Base-by-base conservation (phyloP, 371 early-diverging fungal genomes). In the Dipsacomyces acuminosporus region DNA sequence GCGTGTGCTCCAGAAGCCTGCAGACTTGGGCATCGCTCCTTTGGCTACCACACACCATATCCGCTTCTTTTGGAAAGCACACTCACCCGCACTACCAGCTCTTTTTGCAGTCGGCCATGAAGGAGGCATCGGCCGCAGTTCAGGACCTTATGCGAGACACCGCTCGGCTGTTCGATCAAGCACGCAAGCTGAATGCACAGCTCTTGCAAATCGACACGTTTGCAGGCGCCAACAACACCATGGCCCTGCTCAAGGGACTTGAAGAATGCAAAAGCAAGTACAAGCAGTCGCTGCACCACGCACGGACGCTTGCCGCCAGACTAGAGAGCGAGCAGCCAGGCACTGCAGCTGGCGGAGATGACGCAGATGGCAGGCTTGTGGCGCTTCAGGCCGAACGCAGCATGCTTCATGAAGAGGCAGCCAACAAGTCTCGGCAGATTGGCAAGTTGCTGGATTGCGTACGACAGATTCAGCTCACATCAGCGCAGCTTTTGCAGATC, bases 91-190 rank as follows among this genome's bases (percentile, higher is more conserved):
- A n/a, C n/a, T n/a, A n/a, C n/a, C n/a, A n/a, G n/a, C n/a, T n/a
- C n/a, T n/a, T n/a, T n/a, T n/a, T n/a, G n/a, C n/a, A n/a, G n/a
- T 15, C 14, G 17, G 11, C 38, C 5, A 64, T 66, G 67, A 62
- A 57, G 43, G 58, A 62, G 14, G 54, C 57, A 15, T 21, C 45
- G 6, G 35, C 49, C 8, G 67, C 67, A 38, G 33, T 66, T 41
- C 67, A 66, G 38, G 67, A 66, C 34, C 51, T 66, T n/a, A 66
- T 66, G 67, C 67, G 67, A 18, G 67, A 66, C 26, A 53, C 67
- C 14, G 67, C 63, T 3, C 49, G 48, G 14, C 51, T 66, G 9
- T 54, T 66, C n/a, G 67, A 66, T 35, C 62, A 66, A 30, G 67
- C 67, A 41, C 26, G 44, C 45, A 66, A 57, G 36, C 49, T 66